phyloP scores from a whole-genome alignment of 352 stramenopile species.

The Peronospora belbahrii region DNA sequence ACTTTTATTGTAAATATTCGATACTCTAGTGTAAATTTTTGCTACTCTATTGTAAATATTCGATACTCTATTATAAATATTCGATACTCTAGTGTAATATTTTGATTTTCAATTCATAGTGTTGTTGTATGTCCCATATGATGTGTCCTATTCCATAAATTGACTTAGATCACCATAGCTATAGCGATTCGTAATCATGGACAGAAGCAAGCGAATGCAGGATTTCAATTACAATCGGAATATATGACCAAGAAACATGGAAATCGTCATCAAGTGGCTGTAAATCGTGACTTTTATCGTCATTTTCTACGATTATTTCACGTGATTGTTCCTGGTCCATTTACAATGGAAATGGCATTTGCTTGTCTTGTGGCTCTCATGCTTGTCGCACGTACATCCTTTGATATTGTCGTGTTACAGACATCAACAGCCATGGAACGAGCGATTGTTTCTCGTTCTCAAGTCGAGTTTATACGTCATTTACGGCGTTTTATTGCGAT shows the following conservation, averaged over 20 bases:
- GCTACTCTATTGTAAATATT: too few relatives aligned
- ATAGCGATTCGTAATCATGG: constrained; percentile 62
- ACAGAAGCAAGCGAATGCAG: constrained; percentile 41
- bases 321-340: constrained; percentile 58
- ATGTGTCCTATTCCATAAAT: background rate
- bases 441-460: constrained; percentile 70
- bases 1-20: too few relatives aligned
- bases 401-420: constrained; percentile 71
- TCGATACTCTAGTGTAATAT: too few relatives aligned
- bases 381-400: constrained; percentile 61
- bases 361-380: constrained; percentile 52
- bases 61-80: too few relatives aligned
- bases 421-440: constrained; percentile 71
- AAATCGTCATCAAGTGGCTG: constrained; percentile 52
- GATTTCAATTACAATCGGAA: constrained; percentile 45
- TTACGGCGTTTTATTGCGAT: constrained; percentile 66
- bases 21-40: too few relatives aligned
- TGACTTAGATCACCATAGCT: constrained; percentile 39
- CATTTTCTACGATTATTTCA: constrained; percentile 66
- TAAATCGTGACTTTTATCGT: constrained; percentile 61
- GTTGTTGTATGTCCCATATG: constrained; percentile 9
- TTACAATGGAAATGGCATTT: constrained; percentile 65
- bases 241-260: constrained; percentile 74
- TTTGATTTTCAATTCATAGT: too few relatives aligned
- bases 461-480: constrained; percentile 51